Conservation (phyloP, 2,329 filamentous ascomycete genomes). For the Simplicillium aogashimaense region DNA sequence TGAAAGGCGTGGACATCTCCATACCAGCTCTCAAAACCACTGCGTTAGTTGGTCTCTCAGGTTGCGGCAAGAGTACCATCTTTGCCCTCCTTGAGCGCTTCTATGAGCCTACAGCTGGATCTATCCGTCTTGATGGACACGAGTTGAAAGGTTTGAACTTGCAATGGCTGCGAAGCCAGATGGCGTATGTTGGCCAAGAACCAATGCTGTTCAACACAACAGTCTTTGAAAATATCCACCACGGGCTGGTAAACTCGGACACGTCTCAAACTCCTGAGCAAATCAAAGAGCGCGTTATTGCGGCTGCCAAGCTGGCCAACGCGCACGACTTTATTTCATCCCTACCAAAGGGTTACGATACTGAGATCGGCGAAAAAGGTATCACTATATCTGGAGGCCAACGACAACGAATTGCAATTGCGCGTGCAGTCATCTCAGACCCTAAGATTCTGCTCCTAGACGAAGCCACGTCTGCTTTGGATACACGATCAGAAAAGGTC, state of each 20-base stretch:
- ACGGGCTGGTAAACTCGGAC: slow-evolving; percentile 33
- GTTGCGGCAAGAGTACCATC: slow-evolving; percentile 29
- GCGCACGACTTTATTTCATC: slow-evolving; percentile 39
- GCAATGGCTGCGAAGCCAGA: slow-evolving; percentile 25
- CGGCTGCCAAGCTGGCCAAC: slow-evolving; percentile 35
- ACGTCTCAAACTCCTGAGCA: slow-evolving; percentile 22
- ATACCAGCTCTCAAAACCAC: slow-evolving; percentile 35
- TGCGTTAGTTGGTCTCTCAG: slow-evolving; percentile 26
- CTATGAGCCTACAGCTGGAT: slow-evolving; percentile 23
- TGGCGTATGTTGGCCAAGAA: slow-evolving; percentile 29
- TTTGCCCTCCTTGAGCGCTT: slow-evolving; percentile 27
- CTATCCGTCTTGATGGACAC: slow-evolving; percentile 24
- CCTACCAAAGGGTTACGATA: slow-evolving; percentile 38
- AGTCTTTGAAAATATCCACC: slow-evolving; percentile 44
- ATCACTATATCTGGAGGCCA: slow-evolving; percentile 58
- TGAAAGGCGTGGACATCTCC: slow-evolving; percentile 29
- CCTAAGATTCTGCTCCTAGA: slow-evolving; percentile 56
- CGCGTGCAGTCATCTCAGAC: slow-evolving; percentile 50
- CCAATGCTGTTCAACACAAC: slow-evolving; percentile 32
- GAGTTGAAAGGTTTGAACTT: slow-evolving; percentile 23
- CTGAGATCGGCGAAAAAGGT: slow-evolving; percentile 51
- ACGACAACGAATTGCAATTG: slow-evolving; percentile 55
- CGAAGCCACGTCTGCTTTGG: slow-evolving; percentile 52
- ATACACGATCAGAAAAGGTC: slow-evolving; percentile 29
- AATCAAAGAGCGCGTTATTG: slow-evolving; percentile 29